Conservation (phyloP, 495 filamentous ascomycete species). For the Aspergillus sparsus region DNA sequence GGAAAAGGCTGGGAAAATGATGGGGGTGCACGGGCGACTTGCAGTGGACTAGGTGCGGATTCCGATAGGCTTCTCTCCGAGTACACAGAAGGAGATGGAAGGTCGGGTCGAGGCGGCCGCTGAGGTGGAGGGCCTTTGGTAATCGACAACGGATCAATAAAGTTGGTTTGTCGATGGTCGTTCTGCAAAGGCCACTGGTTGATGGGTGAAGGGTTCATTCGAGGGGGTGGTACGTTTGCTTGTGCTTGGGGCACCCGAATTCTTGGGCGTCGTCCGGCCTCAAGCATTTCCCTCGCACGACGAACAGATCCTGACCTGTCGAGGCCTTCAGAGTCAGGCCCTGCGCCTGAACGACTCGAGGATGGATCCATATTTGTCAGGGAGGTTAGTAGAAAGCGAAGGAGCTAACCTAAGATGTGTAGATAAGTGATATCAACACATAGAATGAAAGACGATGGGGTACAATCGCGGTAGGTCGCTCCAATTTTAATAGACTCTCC, state of each 20-base stretch:
- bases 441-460: conserved; percentile 2
- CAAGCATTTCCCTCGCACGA: conserved; percentile 53
- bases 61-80: conserved; percentile 55
- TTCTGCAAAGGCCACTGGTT: conserved; percentile 47
- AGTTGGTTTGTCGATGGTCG: conserved; percentile 32
- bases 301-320: conserved; percentile 47
- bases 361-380: conserved; percentile 24
- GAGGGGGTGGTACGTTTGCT: conserved; percentile 22
- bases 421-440: conserved; percentile 2
- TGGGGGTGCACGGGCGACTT: conserved; percentile 51
- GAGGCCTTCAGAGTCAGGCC: conserved; percentile 11
- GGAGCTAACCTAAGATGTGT: background rate
- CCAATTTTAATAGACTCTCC: no score
- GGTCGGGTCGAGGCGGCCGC: conserved; percentile 63
- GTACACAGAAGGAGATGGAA: conserved; percentile 44
- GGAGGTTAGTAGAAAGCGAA: background rate
- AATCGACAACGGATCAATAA: conserved; percentile 41
- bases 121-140: conserved; percentile 62
- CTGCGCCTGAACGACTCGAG: conserved; percentile 16
- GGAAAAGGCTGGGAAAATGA: conserved; percentile 53
- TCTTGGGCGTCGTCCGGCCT: conserved; percentile 48
- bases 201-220: conserved; percentile 32
- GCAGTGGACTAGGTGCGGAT: conserved; percentile 46
- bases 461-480: background rate
- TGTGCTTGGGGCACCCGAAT: conserved; percentile 31